These are phyloP conservation scores for Yamadazyma sp. DNA, from an alignment of 805 yeast genomes.

Conservation along the genomic window DNA sequence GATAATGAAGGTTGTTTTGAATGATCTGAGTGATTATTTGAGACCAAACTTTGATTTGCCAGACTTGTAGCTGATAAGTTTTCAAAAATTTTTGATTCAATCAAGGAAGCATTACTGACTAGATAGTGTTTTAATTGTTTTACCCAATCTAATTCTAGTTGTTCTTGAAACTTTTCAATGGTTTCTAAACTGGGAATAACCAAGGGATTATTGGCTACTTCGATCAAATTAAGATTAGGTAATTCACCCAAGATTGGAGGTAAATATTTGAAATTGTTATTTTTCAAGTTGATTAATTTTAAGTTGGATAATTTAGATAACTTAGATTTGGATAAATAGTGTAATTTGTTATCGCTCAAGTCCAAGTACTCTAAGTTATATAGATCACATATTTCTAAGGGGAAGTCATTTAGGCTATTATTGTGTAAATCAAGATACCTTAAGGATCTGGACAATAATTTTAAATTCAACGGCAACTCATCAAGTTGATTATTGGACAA, in stretches of 20 bases:
- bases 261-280: constrained; percentile 54
- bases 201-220: constrained; percentile 61
- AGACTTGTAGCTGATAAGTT: neutral
- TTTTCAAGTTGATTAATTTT: constrained; percentile 58
- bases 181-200: constrained; percentile 43
- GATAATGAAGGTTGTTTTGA: constrained; percentile 7
- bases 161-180: constrained; percentile 31
- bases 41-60: neutral
- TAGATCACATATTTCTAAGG: constrained; percentile 35
- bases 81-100: constrained; percentile 29
- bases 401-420: constrained; percentile 54
- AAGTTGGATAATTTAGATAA: constrained; percentile 41
- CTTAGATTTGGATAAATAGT: constrained; percentile 43
- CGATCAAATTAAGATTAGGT: constrained; percentile 52
- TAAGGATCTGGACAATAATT: constrained; percentile 39
- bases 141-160: constrained; percentile 45
- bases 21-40: neutral
- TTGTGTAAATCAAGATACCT: constrained; percentile 65
- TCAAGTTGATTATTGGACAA: constrained; percentile 50
- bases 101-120: constrained; percentile 27
- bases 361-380: constrained; percentile 61
- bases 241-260: constrained; percentile 53
- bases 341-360: constrained; percentile 54
- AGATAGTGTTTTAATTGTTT: constrained; percentile 37
- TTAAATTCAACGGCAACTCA: constrained; percentile 47